Conservation (phyloP, 164 flowering plant species). For the Hamamelis virginiana region DNA sequence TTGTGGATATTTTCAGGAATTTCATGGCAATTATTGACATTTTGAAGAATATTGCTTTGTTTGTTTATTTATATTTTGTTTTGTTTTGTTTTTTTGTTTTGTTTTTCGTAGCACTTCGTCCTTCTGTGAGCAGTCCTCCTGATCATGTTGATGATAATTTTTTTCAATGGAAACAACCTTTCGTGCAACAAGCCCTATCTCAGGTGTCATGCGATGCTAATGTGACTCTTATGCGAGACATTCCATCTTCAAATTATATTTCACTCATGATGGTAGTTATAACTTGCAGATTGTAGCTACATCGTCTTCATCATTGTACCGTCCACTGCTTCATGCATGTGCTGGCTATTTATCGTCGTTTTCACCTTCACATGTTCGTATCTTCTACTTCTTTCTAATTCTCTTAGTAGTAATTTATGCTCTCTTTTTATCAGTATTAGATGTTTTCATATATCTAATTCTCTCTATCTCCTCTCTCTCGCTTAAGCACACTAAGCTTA, state of each 20-base stretch:
- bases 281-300: slow-evolving; percentile 71
- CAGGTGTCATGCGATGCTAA: slow-evolving; percentile 49
- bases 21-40: too few relatives aligned
- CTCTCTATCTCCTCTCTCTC: too few relatives aligned
- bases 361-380: slow-evolving; percentile 80
- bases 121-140: slow-evolving; percentile 44
- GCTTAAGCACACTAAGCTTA: too few relatives aligned
- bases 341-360: slow-evolving; percentile 86
- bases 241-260: not conserved
- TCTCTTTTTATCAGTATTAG: not conserved
- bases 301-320: slow-evolving; percentile 58
- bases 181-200: slow-evolving; percentile 72
- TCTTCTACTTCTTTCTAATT: not conserved
- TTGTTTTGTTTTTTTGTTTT: slow-evolving; percentile 8
- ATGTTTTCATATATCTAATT: too few relatives aligned
- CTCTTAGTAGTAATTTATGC: not conserved
- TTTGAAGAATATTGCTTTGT: too few relatives aligned
- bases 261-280: slow-evolving; percentile 15
- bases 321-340: slow-evolving; percentile 72
- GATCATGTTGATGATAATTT: slow-evolving; percentile 64
- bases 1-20: too few relatives aligned
- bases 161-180: slow-evolving; percentile 73
- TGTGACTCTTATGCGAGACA: not conserved
- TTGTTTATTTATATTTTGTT: not conserved
- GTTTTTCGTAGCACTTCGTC: slow-evolving; percentile 73